phyloP scores from a whole-genome alignment of 2,329 filamentous ascomycete species.

The Stachybotrys chartarum region DNA sequence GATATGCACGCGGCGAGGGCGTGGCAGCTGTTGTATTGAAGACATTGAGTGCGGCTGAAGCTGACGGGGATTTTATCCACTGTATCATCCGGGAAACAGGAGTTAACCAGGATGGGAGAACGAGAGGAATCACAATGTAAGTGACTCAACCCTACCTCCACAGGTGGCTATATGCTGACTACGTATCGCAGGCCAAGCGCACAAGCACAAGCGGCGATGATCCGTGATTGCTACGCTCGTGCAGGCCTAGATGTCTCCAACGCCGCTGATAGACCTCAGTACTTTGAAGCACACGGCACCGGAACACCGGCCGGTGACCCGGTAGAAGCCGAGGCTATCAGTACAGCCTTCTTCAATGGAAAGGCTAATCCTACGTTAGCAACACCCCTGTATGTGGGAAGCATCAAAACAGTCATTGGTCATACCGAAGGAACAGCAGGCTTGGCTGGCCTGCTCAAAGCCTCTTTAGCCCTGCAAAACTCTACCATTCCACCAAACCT shows the following conservation, averaged over 20 bases:
- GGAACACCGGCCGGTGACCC: conserved; percentile 39
- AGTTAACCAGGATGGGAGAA: conserved; percentile 29
- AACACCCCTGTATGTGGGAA: background rate
- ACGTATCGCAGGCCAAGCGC: conserved; percentile 31
- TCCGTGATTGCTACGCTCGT: conserved; percentile 26
- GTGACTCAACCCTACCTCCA: background rate
- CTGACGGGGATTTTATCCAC: conserved; percentile 24
- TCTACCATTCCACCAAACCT: background rate
- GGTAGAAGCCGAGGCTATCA: conserved; percentile 28
- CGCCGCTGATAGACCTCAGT: conserved; percentile 26
- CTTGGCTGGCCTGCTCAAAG: background rate
- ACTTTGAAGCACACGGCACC: conserved; percentile 37
- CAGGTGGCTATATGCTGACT: background rate
- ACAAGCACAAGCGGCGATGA: conserved; percentile 30
- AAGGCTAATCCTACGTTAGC: background rate
- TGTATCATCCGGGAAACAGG: conserved; percentile 26
- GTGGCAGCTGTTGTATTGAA: conserved; percentile 34
- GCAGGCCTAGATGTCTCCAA: conserved; percentile 26
- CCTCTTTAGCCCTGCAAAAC: background rate
- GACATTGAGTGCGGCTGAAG: conserved; percentile 27
- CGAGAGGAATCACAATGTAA: conserved; percentile 31
- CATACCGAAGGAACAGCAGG: conserved; percentile 1
- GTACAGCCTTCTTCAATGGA: conserved; percentile 29
- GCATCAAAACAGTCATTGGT: background rate
- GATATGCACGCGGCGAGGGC: conserved; percentile 40